Evolutionary conservation across 106 monocot genomes (phyloP), one percentile per base, ranked within the genome.

Genomic region (Apostasia ramifera): DNA sequence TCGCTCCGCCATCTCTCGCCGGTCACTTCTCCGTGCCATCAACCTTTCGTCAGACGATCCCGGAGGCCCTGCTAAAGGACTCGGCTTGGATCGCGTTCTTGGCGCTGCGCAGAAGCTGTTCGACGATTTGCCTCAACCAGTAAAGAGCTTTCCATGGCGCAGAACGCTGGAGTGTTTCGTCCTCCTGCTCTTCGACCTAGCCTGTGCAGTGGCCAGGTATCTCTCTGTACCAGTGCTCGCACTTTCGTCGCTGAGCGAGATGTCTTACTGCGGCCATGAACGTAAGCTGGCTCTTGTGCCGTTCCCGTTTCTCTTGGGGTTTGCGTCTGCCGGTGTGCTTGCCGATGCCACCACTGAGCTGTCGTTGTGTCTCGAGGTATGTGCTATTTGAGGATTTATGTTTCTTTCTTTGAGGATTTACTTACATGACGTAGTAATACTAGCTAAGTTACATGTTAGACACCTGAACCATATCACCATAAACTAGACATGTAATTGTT

Each of bases 191-290:
- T 51, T 77, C 26, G 85, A 70, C 37, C 85, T 92, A 43, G 48
- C 66, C 57, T 2, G 53, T 5, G 55, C 70, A 1, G 92, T 92
- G 4, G 71, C 44, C 0, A 92, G 83, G 74, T 92, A 77, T 44
- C 82, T 92, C n/a, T 73, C 43, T 40, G 8, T 85, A 13, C 88
- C 92, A 2, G 14, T 88, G 26, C 78, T 92, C 41, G 83, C 74
- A 13, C 7, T 92, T 7, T 81, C 92, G 1, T 88, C 85, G 6
- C 53, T 92, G 47, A 85, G 92, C 39, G 92, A 92, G 79, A 88
- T 92, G 88, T 92, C 92, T 8, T 92, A 88, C 48, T 92, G 88
- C 57, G 88, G 85, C 5, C 88, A 88, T 49, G 83, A 92, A 47
- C 85, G 73, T 76, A 88, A 88, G 66, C 70, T 92, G 92, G 15